phyloP scores from a whole-genome alignment of 139 green algal genomes.

The Chlorella ohadii region DNA sequence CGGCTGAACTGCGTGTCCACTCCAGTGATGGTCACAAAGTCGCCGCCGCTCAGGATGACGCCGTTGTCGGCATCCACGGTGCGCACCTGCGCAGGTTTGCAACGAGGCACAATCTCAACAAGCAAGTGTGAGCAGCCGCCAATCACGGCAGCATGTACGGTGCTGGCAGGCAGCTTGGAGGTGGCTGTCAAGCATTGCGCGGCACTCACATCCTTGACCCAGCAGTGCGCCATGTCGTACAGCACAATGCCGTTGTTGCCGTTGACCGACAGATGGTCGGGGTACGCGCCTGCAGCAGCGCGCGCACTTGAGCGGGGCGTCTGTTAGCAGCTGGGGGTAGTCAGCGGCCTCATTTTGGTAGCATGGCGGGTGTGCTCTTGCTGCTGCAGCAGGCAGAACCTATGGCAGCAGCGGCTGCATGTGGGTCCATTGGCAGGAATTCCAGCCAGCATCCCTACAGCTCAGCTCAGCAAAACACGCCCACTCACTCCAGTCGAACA shows the following conservation, averaged over 20 bases:
- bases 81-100: not conserved
- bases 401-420: not conserved
- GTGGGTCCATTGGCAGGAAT: too few relatives aligned
- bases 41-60: not conserved
- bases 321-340: too few relatives aligned
- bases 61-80: slow-evolving; percentile 9
- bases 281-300: not conserved
- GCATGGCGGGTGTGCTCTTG: too few relatives aligned
- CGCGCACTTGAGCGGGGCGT: not conserved
- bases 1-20: not conserved
- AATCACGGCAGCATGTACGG: too few relatives aligned
- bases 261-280: not conserved
- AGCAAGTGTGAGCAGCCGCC: too few relatives aligned
- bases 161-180: too few relatives aligned
- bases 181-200: too few relatives aligned
- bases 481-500: slow-evolving; percentile 16
- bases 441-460: too few relatives aligned
- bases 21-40: slow-evolving; percentile 6
- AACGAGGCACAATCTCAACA: not conserved
- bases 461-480: too few relatives aligned
- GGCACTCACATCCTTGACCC: not conserved
- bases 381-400: not conserved
- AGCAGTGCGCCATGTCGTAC: slow-evolving; percentile 1
- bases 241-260: slow-evolving; percentile 16
- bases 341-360: too few relatives aligned